These are phyloP conservation scores for Lenzites betulinus DNA, from an alignment of 768 basidiomycete species.

Conservation along the genomic window DNA sequence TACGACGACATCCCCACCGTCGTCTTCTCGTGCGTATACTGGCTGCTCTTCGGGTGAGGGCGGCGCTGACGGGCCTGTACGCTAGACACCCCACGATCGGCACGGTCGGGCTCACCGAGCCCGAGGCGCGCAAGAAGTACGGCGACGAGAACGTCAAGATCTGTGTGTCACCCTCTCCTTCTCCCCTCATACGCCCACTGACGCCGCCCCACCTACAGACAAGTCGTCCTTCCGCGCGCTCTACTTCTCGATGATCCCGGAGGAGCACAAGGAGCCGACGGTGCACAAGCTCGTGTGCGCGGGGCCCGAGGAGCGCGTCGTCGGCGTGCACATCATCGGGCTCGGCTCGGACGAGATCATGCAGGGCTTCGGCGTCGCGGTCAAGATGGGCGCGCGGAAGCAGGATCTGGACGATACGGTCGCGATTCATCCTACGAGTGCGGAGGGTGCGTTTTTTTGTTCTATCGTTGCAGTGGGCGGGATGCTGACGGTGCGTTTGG, in stretches of 20 bases:
- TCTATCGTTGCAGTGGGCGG: too few relatives aligned
- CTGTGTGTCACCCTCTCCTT: conserved; percentile 53
- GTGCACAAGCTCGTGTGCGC: conserved; percentile 89
- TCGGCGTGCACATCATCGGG: conserved; percentile 95
- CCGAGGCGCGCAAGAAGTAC: conserved; percentile 84
- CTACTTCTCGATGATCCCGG: conserved; percentile 90
- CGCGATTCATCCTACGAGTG: conserved; percentile 89
- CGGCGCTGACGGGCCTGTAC: neutral
- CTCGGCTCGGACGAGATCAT: conserved; percentile 90
- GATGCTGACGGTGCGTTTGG: neutral
- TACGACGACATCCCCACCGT: conserved; percentile 94
- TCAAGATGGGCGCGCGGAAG: conserved; percentile 93
- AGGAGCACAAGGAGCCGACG: conserved; percentile 93
- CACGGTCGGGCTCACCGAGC: conserved; percentile 93
- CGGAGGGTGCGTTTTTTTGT: conserved; percentile 57
- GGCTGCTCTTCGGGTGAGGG: neutral
- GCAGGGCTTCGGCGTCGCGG: conserved; percentile 96
- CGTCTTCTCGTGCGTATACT: conserved; percentile 84
- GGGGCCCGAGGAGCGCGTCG: conserved; percentile 90
- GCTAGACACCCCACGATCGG: conserved; percentile 91
- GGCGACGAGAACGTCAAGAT: conserved; percentile 88
- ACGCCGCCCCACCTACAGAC: conserved; percentile 44
- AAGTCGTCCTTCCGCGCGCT: conserved; percentile 80
- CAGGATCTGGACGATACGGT: conserved; percentile 84
- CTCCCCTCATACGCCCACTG: neutral